Conservation (phyloP, 1,284 basidiomycete genomes). For the Ganoderma meredithae region DNA sequence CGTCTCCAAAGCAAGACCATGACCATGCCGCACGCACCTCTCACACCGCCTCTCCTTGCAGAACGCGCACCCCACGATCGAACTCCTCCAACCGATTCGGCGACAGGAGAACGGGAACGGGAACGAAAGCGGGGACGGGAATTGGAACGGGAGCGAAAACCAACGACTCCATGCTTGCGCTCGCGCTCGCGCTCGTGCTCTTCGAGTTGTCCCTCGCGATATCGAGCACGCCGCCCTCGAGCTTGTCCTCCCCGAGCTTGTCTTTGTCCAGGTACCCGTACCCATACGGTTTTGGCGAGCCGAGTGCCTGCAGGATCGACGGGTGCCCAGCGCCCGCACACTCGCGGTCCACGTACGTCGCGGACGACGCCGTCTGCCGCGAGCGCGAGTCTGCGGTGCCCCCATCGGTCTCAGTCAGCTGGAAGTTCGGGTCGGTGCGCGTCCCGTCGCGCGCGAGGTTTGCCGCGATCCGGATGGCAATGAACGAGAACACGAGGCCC, state of each 20-base stretch:
- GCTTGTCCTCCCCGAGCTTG: not conserved
- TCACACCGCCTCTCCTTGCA: conserved; percentile 1
- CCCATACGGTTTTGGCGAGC: not conserved
- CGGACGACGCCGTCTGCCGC: conserved; percentile 6
- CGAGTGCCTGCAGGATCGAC: not conserved
- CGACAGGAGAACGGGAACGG: not conserved
- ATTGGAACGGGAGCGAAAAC: not conserved
- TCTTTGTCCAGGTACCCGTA: not conserved
- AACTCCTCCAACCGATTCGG: not conserved
- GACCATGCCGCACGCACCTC: too few relatives aligned
- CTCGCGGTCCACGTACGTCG: conserved; percentile 9
- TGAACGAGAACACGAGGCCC: conserved; percentile 24
- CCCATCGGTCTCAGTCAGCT: not conserved
- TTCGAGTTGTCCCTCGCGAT: not conserved
- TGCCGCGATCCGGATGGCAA: conserved; percentile 19
- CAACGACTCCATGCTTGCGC: not conserved
- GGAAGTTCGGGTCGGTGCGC: conserved; percentile 18
- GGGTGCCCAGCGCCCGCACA: not conserved
- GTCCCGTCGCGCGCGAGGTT: conserved; percentile 8
- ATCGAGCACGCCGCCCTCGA: not conserved
- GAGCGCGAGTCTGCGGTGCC: not conserved
- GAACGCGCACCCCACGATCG: not conserved
- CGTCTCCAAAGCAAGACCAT: too few relatives aligned
- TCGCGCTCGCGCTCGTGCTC: not conserved
- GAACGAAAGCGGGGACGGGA: too few relatives aligned